phyloP scores from a whole-genome alignment of 164 flowering plant species.

The Brasenia schreberi region DNA sequence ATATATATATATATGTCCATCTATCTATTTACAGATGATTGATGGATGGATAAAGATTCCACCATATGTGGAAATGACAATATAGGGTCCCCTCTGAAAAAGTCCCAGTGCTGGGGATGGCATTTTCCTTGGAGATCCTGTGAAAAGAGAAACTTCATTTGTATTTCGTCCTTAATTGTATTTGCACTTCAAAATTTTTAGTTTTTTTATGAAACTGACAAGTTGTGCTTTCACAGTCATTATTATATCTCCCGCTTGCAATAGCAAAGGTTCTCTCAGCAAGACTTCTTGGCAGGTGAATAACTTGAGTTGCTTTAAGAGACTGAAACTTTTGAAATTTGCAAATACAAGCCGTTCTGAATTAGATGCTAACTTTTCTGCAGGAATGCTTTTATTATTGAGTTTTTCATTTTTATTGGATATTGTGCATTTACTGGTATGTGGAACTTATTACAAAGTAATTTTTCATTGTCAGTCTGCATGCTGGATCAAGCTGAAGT shows the following conservation, averaged over 20 bases:
- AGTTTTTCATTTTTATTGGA: slow-evolving; percentile 62
- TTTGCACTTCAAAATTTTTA: too few relatives aligned
- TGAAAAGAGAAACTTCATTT: not conserved
- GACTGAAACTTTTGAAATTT: too few relatives aligned
- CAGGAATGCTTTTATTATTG: slow-evolving; percentile 86
- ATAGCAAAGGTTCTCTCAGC: slow-evolving; percentile 89
- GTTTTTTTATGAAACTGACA: not conserved
- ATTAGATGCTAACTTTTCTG: not conserved
- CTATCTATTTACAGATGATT: too few relatives aligned
- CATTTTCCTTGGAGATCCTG: not conserved
- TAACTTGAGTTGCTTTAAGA: too few relatives aligned
- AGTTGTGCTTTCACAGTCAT: slow-evolving; percentile 37
- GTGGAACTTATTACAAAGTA: not conserved
- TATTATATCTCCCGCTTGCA: slow-evolving; percentile 90
- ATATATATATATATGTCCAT: too few relatives aligned
- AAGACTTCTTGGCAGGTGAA: slow-evolving; percentile 74
- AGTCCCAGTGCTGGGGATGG: not conserved
- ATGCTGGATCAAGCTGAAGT: not conserved
- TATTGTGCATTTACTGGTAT: slow-evolving; percentile 72
- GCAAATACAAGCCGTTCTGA: not conserved
- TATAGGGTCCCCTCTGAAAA: too few relatives aligned
- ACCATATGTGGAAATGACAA: too few relatives aligned
- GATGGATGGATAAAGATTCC: too few relatives aligned
- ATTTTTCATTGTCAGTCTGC: not conserved
- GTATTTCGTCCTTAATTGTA: too few relatives aligned